Conservation (phyloP, 441 rosid species). For the Jatropha multifida region DNA sequence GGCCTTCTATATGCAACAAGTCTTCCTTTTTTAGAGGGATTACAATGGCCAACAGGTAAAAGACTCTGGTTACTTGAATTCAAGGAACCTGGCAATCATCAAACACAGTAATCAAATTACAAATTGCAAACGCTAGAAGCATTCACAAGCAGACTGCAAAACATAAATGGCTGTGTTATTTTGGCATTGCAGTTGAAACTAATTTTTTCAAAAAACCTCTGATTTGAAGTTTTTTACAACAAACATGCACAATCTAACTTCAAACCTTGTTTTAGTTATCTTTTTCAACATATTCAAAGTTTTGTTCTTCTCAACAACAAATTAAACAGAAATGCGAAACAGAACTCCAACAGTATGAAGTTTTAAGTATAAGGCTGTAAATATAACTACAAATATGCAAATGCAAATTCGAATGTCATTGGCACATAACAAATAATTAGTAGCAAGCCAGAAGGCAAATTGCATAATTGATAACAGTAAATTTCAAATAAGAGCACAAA, state of each 20-base stretch:
- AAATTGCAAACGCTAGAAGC: background rate
- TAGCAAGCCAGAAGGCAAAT: too few species aligned
- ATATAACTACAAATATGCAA: background rate
- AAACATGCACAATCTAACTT: too few species aligned
- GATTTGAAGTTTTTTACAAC: background rate
- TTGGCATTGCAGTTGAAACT: too few species aligned
- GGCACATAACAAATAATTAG: too few species aligned
- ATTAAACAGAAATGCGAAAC: background rate
- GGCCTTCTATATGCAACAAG: conserved; percentile 10
- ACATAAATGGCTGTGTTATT: background rate
- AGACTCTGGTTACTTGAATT: conserved; percentile 23
- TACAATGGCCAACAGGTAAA: conserved; percentile 1
- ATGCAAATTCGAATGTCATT: too few species aligned
- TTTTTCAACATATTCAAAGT: too few species aligned
- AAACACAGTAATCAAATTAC: background rate
- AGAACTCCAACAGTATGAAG: background rate
- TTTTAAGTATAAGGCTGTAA: background rate
- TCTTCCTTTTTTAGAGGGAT: conserved; percentile 15
- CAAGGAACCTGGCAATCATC: conserved; percentile 27
- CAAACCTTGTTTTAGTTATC: too few species aligned
- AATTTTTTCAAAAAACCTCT: background rate
- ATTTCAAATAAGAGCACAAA: too few species aligned
- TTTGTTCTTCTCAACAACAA: background rate
- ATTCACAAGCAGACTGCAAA: background rate
- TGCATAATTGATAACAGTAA: too few species aligned